Evolutionary conservation across 176 grass and related monocot species (phyloP).

Genomic region (Avena insularis): DNA sequence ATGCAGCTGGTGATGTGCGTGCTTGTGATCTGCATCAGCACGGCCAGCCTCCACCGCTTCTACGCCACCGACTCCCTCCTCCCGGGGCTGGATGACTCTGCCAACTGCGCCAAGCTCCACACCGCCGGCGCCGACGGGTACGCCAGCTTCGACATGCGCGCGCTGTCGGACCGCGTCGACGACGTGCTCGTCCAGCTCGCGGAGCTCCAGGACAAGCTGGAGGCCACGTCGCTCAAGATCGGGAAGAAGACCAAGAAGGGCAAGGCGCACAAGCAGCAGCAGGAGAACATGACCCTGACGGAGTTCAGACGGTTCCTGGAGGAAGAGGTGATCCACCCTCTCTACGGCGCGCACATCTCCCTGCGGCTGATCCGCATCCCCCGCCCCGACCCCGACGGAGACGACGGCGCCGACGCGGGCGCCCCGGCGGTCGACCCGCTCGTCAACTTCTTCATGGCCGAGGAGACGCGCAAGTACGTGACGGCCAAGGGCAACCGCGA

Average conservation of each 20-base stretch:
- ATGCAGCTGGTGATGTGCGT: conserved; percentile 79
- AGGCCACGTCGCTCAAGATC: conserved; percentile 66
- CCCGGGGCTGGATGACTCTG: conserved; percentile 32
- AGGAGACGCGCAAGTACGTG: conserved; percentile 78
- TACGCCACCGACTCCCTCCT: conserved; percentile 52
- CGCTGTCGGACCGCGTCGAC: conserved; percentile 79
- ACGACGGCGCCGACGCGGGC: background rate
- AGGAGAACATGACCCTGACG: conserved; percentile 61
- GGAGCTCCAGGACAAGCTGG: conserved; percentile 82
- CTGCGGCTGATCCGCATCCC: conserved; percentile 79
- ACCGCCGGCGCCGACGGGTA: conserved; percentile 52
- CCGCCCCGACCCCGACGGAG: conserved; percentile 35
- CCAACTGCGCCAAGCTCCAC: conserved; percentile 46
- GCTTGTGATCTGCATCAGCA: conserved; percentile 75
- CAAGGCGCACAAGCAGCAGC: background rate
- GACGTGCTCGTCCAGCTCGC: conserved; percentile 80
- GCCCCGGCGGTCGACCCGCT: conserved; percentile 47
- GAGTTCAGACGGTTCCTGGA: conserved; percentile 82
- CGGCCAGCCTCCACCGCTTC: conserved; percentile 83
- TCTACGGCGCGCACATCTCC: conserved; percentile 75
- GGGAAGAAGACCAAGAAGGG: conserved; percentile 57
- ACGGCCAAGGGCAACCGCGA: conserved; percentile 60
- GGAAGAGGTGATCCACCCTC: conserved; percentile 88
- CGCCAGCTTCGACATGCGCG: conserved; percentile 65
- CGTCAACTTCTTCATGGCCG: conserved; percentile 67